Evolutionary conservation across 345 rosid species (phyloP), one percentile per base, ranked within the genome.

Genomic region (Boechera stricta): DNA sequence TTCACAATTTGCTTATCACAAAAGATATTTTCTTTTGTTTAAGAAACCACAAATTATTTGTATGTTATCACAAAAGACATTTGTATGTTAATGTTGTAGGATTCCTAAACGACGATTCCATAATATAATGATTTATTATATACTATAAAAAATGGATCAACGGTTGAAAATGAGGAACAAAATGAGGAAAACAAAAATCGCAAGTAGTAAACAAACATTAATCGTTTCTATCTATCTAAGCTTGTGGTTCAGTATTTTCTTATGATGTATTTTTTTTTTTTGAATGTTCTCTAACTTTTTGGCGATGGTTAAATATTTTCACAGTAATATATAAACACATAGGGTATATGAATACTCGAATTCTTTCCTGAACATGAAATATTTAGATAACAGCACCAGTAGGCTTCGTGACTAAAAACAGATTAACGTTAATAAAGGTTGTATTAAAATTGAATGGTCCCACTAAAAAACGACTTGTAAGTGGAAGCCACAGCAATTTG

Each of bases 1-100:
- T 58, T 54, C 71, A 44, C 69, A 69, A 15, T 76, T 52, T 69
- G 75, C 80, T 69, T 76, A 51, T 51, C 55, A 51, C 54, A 49
- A 18, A 47, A 5, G 52, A 47, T 47, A 15, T 47, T 47, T 47
- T 47, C 2, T 47, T 45, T 45, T 45, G 48, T 44, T 11, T 39
- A 1, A 10, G 3, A 3, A 39, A 39, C 2, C 9, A 9, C 10
- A 39, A 39, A 8, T 39, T 39, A 39, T 41, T 10, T 41, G 45
- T 41, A 41, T 10, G 45, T 13, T 45, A 75, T 75, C 73, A 58
- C 61, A 7, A 33, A 56, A 66, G 41, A 47, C 67, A 31, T 66
- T 73, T 73, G 38, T 45, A 15, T 63, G 52, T 13, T 67, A 66
- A n/a, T 18, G 7, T 28, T 67, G 73, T 66, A 49, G 21, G 58